Evolutionary conservation across 805 yeast genomes (phyloP).

Genomic region (Candida nonsorbophila): DNA sequence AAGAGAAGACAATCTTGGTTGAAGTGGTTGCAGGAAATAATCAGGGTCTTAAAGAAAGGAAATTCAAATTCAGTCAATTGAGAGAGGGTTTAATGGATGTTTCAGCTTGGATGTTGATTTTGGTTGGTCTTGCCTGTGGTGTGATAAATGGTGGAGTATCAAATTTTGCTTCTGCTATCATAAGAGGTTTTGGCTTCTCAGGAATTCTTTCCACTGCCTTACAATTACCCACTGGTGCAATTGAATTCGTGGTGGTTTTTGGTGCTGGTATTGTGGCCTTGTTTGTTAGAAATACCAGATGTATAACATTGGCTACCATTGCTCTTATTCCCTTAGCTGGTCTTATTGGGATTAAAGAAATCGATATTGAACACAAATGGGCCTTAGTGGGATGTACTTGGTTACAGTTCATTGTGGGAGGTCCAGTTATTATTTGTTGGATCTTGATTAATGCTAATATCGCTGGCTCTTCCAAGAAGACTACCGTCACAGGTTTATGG

Average conservation of each 20-base stretch:
- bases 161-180: slow-evolving; percentile 20
- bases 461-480: slow-evolving; percentile 19
- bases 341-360: slow-evolving; percentile 17
- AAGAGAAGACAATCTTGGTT: slow-evolving; percentile 21
- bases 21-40: slow-evolving; percentile 15
- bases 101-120: slow-evolving; percentile 13
- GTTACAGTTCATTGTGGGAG: slow-evolving; percentile 24
- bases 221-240: slow-evolving; percentile 21
- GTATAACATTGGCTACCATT: slow-evolving; percentile 11
- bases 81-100: slow-evolving; percentile 16
- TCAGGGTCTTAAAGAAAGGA: slow-evolving; percentile 19
- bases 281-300: slow-evolving; percentile 12
- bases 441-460: slow-evolving; percentile 16
- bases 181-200: slow-evolving; percentile 27
- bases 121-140: slow-evolving; percentile 23
- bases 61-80: slow-evolving; percentile 15
- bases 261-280: slow-evolving; percentile 20
- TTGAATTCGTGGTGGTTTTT: slow-evolving; percentile 20
- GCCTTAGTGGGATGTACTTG: slow-evolving; percentile 24
- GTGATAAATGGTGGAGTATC: slow-evolving; percentile 24
- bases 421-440: slow-evolving; percentile 24
- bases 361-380: slow-evolving; percentile 15
- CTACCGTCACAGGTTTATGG: slow-evolving; percentile 16
- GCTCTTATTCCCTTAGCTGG: slow-evolving; percentile 20
- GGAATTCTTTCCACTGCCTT: slow-evolving; percentile 21